Conservation (phyloP, 495 filamentous ascomycete species). For the Acidiella bohemica region DNA sequence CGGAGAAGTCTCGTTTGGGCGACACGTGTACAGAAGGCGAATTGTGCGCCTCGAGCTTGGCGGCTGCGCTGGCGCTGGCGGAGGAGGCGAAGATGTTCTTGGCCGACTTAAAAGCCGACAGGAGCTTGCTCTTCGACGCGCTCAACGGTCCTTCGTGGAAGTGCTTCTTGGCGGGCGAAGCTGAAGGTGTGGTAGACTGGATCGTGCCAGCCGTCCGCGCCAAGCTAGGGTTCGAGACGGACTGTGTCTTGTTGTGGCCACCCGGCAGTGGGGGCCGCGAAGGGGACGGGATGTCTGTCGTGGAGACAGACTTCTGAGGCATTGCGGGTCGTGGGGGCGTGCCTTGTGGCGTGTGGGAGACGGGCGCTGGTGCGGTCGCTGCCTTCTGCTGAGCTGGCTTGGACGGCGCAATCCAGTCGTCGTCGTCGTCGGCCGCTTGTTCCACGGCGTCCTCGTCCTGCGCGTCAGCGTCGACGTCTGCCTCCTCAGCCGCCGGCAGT, state of each 20-base stretch:
- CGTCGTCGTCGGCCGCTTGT: slow-evolving; percentile 40
- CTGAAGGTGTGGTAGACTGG: slow-evolving; percentile 50
- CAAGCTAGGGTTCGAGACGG: slow-evolving; percentile 46
- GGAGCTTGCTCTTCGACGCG: slow-evolving; percentile 75
- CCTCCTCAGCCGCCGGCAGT: slow-evolving; percentile 28
- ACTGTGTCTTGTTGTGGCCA: slow-evolving; percentile 47
- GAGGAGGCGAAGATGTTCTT: slow-evolving; percentile 72
- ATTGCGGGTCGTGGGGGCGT: slow-evolving; percentile 9
- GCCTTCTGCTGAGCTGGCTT: slow-evolving; percentile 20
- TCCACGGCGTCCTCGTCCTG: neutral
- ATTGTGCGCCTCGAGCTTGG: slow-evolving; percentile 45
- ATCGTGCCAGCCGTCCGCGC: slow-evolving; percentile 27
- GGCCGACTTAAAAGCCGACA: slow-evolving; percentile 74
- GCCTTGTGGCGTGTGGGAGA: slow-evolving; percentile 5
- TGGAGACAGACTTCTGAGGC: slow-evolving; percentile 26
- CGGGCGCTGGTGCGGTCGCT: slow-evolving; percentile 1
- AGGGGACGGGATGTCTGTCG: slow-evolving; percentile 34
- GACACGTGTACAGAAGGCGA: slow-evolving; percentile 28
- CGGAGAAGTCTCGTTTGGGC: slow-evolving; percentile 15
- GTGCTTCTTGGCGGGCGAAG: slow-evolving; percentile 49
- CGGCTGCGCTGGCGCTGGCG: slow-evolving; percentile 62
- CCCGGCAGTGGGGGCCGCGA: slow-evolving; percentile 27
- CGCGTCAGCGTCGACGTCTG: neutral
- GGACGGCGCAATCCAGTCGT: slow-evolving; percentile 64
- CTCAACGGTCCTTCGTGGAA: slow-evolving; percentile 67